Base-by-base conservation (phyloP, 768 basidiomycete genomes). In the Leucocoprinus sp. region DNA sequence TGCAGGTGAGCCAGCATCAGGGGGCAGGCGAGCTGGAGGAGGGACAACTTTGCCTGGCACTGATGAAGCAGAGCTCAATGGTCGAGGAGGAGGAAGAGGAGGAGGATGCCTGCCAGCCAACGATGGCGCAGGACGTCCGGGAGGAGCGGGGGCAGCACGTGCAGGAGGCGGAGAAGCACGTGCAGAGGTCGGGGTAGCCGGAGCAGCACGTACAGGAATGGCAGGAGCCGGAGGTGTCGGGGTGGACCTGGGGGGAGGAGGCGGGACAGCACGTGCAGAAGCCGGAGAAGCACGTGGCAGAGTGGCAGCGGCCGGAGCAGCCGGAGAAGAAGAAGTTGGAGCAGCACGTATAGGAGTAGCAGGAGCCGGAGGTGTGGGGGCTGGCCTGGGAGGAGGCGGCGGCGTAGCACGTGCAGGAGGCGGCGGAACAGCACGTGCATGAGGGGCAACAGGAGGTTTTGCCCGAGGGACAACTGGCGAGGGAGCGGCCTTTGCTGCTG, bases 41-140 rank as follows among this genome's bases (percentile, higher is more conserved):
- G 70, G 71, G n/a, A 67, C 70, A 7, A 62, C 58, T 42, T 66
- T 59, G 36, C 57, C 46, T 2, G 59, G 52, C 7, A 62, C 55
- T 28, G 55, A 45, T 15, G 68, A 64, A 9, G 39, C 34, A 14
- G 37, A 28, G 29, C 43, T 40, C 22, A 72, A 65, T 12, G 77
- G 74, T 11, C 76, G 75, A 0, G 70, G 68, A 14, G 50, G 50
- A 4, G 50, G 43, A 15, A 45, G 45, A 8, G 67, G 65, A 5
- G 55, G 44, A 24, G 54, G 45, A n/a, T n/a, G n/a, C 8, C 55
- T 42, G 28, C 46, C 53, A 39, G 60, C 44, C 14, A 45, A 3
- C 15, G 50, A 21, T 14, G 49, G 48, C 29, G 38, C 55, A 2
- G 60, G 52, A 37, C 55, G 57, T 27, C 52, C 53, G 8, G 66